These are phyloP conservation scores for Penicillium steckii DNA, from an alignment of 495 filamentous ascomycete genomes.

Conservation along the genomic window DNA sequence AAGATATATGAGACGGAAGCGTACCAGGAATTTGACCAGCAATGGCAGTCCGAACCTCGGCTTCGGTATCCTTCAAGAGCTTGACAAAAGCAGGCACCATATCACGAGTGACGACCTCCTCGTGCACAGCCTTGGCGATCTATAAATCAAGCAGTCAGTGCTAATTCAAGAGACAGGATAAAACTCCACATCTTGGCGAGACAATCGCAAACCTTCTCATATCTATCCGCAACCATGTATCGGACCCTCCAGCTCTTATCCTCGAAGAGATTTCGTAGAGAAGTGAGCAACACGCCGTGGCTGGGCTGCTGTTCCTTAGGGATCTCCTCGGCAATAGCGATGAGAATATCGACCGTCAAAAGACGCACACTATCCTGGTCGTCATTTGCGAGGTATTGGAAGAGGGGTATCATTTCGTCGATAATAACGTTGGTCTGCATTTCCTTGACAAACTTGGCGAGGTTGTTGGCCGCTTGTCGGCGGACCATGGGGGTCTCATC, in stretches of 20 bases:
- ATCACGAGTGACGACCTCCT: conserved; percentile 91
- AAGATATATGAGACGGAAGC: conserved; percentile 10
- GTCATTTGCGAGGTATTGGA: conserved; percentile 92
- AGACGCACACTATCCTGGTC: conserved; percentile 97
- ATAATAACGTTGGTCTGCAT: conserved; percentile 89
- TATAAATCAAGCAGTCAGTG: conserved; percentile 34
- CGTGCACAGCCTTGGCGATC: conserved; percentile 97
- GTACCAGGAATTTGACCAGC: conserved; percentile 93
- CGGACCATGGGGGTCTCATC: conserved; percentile 99
- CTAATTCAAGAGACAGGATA: neutral
- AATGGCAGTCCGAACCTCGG: conserved; percentile 95
- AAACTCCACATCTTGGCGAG: too few species aligned
- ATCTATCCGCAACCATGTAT: conserved; percentile 98
- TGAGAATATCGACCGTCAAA: conserved; percentile 93
- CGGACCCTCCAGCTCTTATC: conserved; percentile 99
- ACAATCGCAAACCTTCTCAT: conserved; percentile 80
- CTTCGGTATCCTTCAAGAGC: conserved; percentile 93
- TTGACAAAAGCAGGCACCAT: conserved; percentile 97
- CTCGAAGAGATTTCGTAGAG: conserved; percentile 88
- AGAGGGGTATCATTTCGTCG: conserved; percentile 97
- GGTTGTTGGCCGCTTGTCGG: conserved; percentile 91
- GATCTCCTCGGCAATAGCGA: conserved; percentile 93
- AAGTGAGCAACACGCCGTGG: conserved; percentile 87
- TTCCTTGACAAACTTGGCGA: conserved; percentile 96
- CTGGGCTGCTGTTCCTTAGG: conserved; percentile 97